Evolutionary conservation across 2,329 filamentous ascomycete genomes (phyloP).

Genomic region (Xylaria arbuscula): DNA sequence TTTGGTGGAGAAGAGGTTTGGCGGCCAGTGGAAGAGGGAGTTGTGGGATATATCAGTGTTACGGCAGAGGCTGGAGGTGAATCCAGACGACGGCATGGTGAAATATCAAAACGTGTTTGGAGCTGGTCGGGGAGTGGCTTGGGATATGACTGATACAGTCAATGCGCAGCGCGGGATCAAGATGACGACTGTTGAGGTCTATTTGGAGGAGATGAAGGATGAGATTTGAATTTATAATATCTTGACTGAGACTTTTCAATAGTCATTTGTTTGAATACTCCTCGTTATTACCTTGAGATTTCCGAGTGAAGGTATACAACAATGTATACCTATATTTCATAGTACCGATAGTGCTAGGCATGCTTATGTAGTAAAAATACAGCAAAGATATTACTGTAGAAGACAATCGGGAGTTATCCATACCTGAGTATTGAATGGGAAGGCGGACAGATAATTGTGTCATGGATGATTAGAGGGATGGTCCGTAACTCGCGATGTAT

Average conservation of each 20-base stretch:
- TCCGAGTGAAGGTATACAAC: too few relatives aligned
- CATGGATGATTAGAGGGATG: too few relatives aligned
- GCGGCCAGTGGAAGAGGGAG: constrained; percentile 56
- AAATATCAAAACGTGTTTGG: constrained; percentile 68
- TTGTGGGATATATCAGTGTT: constrained; percentile 58
- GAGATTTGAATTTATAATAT: neutral
- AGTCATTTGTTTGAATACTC: too few relatives aligned
- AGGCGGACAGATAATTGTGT: too few relatives aligned
- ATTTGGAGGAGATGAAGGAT: constrained; percentile 41
- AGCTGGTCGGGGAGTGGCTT: constrained; percentile 62
- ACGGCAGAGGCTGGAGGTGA: constrained; percentile 53
- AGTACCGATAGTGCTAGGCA: too few relatives aligned
- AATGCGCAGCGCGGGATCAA: constrained; percentile 58
- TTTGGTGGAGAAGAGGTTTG: constrained; percentile 57
- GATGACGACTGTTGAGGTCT: constrained; percentile 55
- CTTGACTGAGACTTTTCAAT: neutral
- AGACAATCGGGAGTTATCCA: too few relatives aligned
- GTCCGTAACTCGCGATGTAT: too few relatives aligned
- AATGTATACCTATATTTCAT: too few relatives aligned
- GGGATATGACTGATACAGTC: constrained; percentile 61
- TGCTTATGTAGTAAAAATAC: too few relatives aligned
- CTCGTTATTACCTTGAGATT: too few relatives aligned
- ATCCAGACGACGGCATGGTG: constrained; percentile 59
- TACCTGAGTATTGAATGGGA: too few relatives aligned
- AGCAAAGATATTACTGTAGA: too few relatives aligned